Conservation (phyloP, 139 green algal species). For the Coelastrella sp. region DNA sequence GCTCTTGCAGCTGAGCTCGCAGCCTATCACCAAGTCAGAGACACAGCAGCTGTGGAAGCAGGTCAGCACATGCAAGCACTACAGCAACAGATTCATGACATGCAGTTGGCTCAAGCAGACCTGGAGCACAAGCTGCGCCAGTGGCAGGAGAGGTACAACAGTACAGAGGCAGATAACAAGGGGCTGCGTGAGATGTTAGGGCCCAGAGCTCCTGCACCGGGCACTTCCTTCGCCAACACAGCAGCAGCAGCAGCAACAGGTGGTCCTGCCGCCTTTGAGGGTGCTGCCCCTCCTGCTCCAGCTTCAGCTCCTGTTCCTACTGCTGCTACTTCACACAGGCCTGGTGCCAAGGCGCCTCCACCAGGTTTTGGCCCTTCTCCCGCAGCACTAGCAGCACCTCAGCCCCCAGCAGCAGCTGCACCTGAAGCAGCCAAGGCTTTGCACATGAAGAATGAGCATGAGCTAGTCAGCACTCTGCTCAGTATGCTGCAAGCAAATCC, state of each 20-base stretch:
- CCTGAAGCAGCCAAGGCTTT: neutral
- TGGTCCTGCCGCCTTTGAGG: neutral
- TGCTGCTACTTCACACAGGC: neutral
- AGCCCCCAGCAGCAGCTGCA: neutral
- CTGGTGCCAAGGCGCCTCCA: conserved; percentile 19
- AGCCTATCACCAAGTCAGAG: neutral
- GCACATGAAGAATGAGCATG: conserved; percentile 36
- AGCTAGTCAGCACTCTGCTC: conserved; percentile 15
- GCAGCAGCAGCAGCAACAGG: conserved; percentile 1
- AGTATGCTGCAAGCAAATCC: neutral
- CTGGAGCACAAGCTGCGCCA: neutral
- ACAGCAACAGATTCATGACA: neutral
- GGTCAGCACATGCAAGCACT: neutral
- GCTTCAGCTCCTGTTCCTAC: no score
- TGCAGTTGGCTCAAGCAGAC: neutral
- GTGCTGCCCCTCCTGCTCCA: neutral
- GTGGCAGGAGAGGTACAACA: conserved; percentile 27
- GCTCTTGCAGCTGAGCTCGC: neutral
- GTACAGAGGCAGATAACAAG: conserved; percentile 20
- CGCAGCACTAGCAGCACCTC: conserved; percentile 17
- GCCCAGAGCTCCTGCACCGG: conserved; percentile 16
- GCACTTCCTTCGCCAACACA: neutral
- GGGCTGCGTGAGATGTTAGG: conserved; percentile 11
- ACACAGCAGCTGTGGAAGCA: conserved; percentile 3
- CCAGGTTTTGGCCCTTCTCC: conserved; percentile 21